Conservation (phyloP, 2,329 filamentous ascomycete genomes). For the Diaporthe helianthi region DNA sequence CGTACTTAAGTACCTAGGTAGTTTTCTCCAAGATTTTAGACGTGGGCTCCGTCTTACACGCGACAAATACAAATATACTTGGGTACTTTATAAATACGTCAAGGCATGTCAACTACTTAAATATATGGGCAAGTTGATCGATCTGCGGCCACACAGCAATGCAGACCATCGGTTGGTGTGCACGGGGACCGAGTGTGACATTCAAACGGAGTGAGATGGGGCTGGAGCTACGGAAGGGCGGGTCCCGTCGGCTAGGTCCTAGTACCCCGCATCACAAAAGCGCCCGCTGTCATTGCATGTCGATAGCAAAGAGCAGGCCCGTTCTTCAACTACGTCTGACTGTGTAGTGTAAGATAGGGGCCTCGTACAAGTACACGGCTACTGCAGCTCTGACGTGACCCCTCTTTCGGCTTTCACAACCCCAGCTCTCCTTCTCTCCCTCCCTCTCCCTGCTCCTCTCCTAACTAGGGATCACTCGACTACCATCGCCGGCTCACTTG, state of each 20-base stretch:
- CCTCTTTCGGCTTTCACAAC: conserved; percentile 3
- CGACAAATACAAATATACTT: no score
- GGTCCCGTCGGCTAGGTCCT: background rate
- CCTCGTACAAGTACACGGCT: background rate
- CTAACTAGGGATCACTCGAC: background rate
- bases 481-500: background rate
- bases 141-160: no score
- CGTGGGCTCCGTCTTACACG: no score
- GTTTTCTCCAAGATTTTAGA: no score
- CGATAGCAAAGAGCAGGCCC: background rate
- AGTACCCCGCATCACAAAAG: conserved; percentile 4
- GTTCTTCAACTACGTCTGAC: background rate
- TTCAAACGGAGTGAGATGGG: no score
- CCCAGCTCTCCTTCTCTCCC: background rate
- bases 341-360: background rate
- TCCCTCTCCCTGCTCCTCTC: background rate
- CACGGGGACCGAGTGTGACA: no score
- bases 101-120: no score
- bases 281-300: background rate
- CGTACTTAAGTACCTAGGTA: no score
- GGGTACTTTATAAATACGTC: no score
- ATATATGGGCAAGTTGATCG: no score
- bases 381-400: conserved; percentile 2
- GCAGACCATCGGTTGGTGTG: no score
- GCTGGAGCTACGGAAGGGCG: background rate